Evolutionary conservation across 1,284 basidiomycete species (phyloP), one percentile per base, ranked within the genome.

Genomic region (Naganishia sp.): DNA sequence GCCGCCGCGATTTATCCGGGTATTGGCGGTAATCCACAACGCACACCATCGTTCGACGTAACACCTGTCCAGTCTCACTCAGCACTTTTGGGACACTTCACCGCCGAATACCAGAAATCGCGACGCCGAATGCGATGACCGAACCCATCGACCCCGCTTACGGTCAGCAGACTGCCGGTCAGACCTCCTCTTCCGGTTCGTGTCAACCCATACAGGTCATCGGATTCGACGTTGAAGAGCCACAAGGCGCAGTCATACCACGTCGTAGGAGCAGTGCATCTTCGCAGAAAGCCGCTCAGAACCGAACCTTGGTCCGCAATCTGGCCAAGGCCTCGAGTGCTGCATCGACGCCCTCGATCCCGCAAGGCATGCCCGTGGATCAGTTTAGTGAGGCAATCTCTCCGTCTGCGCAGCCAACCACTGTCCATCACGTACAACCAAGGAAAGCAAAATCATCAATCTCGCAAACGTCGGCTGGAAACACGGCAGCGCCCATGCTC

Each of bases 201-300:
- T 52, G n/a, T 21, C 46, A 39, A 7, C 31, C 57, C 33, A 25
- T 43, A 28, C 23, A 61, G 11, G 33, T 61, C 18, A 23, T n/a
- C 36, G 46, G 21, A 28, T 50, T 43, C 59, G 59, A 61, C 42
- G 25, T 50, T 36, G 59, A 52, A 21, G 48, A 61, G 49, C 59
- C 59, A 50, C 59, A 61, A 18, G 48, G 18, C 16, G 48, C 59
- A 23, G 59, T 61, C 36, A 42, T 61, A n/a, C 59, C 59, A 23
- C 59, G 59, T 6, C 59, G 59, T n/a, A 21, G 59, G 28, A 61
- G 59, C 25, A 61, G 59, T 52, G 59, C 46, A 11, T 61, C 59
- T 5, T 50, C 59, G 16, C 48, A 61, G 33, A 50, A 52, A 43
- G 36, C 33, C 43, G 48, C 59, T 31, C 42, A 48, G 59, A 36